A percentile compares a stretch with the other conserved stretches of the same genome.
phyloP scores from a whole-genome alignment of 2,329 filamentous ascomycete species.

The Trichoderma sp. region DNA sequence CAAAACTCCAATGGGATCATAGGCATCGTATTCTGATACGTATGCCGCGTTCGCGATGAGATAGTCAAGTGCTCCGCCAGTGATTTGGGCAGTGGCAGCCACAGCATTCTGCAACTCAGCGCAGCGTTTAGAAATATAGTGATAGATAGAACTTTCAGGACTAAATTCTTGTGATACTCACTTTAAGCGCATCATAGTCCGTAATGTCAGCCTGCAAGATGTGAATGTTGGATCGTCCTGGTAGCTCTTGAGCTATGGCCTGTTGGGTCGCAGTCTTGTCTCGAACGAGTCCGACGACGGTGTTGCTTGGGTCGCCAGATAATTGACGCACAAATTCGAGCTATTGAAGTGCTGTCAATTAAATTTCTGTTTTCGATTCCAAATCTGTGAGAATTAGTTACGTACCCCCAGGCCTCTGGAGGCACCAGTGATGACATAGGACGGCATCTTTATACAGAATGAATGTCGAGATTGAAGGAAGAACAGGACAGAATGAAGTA shows the following conservation, averaged over 20 bases:
- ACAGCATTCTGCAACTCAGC: background rate
- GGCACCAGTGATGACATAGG: background rate
- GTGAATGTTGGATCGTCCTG: conserved; percentile 3
- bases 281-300: background rate
- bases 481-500: background rate
- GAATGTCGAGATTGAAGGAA: background rate
- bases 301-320: background rate
- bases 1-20: background rate
- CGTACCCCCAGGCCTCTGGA: background rate
- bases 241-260: background rate
- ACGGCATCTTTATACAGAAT: background rate
- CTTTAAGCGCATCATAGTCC: background rate
- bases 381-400: background rate
- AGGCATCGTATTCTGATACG: background rate
- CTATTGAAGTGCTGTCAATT: background rate
- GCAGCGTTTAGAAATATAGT: background rate
- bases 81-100: background rate
- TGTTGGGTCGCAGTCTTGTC: background rate
- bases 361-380: rapidly evolving
- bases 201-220: background rate
- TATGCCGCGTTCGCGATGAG: background rate
- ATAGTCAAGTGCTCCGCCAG: background rate
- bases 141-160: background rate
- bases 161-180: background rate
- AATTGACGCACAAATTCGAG: background rate